Evolutionary conservation across 1,284 basidiomycete species (phyloP), one percentile per base, ranked within the genome.

Genomic region (Boletus smithii): DNA sequence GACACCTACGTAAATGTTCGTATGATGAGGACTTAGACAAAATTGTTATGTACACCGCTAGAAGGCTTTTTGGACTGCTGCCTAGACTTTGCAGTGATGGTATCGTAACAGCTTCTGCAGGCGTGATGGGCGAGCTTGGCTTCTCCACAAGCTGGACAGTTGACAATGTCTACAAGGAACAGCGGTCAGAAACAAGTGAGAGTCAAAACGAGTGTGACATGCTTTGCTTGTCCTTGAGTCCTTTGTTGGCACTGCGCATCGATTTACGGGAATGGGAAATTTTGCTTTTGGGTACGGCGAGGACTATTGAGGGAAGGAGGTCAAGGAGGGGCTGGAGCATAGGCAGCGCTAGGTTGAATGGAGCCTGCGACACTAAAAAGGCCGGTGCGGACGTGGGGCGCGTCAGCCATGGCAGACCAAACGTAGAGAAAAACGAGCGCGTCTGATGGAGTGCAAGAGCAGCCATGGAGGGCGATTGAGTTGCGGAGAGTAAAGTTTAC

Each of bases 211-310:
- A 24, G 18, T 26, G 31, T 9, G 24, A 70, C 88, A 56, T 62
- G 93, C 95, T 95, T 48, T 84, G 82, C 67, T 94, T 93, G 69
- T 97, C 94, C 69, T 95, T 94, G 59, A 97, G 71, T 0, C 94
- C 94, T 71, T 98, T 98, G 69, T 95, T 93, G 4, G 94, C 89
- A 48, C 83, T 82, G 24, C 95, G 79, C 94, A 97, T 97, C n/a
- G 85, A 80, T 69, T 98, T 98, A 41, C 91, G 77, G 24, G 91
- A 94, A 68, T 97, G 95, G 0, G 93, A 93, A 8, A 85, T 80
- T 73, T 97, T 97, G 70, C 88, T 90, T 73, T 98, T 98, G 14
- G 95, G 95, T 3, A 95, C 95, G 14, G 95, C 95, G 39, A 91
- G 80, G 22, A 98, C 70, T 61, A 97, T 83, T 1, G 93, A 81